Evolutionary conservation across 306 rosid genomes (phyloP), one percentile per base, ranked within the genome.

Genomic region (Clitoria ternatea): DNA sequence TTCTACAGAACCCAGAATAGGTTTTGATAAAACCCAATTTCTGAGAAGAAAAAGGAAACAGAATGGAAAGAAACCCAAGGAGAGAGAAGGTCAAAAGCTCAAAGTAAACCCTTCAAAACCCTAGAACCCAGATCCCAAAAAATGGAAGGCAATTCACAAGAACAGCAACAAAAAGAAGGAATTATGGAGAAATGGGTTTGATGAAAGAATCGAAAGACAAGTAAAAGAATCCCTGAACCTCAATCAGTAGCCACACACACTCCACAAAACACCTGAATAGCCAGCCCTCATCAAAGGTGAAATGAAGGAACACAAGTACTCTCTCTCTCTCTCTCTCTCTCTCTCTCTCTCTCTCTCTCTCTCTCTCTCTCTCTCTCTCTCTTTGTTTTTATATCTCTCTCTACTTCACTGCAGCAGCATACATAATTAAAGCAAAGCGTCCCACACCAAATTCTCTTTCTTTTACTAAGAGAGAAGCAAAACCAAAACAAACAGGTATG

Each of bases 61-160:
- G 22, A 14, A 60, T 36, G 77, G 69, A 39, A 35, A 32, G 50
- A 68, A 70, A 62, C 40, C 63, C 80, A 45, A 64, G 49, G 43
- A 80, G 61, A 56, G 74, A 79, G 67, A 68, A 70, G 71, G 82
- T 69, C 75, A 84, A 78, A 73, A 78, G 61, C 76, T 27, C 74
- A n/a, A n/a, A n/a, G n/a, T n/a, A n/a, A 86, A 84, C 84, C 85
- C 74, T 75, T 77, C 83, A 89, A 89, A n/a, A 82, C 88, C 93
- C 81, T 77, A 79, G 50, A 82, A 72, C 78, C 80, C 91, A 88
- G 98, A 92, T 92, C 98, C 89, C 90, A 47, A 85, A 83, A 80
- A 44, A 45, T 48, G 26, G 43, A 72, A 67, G 63, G 68, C 42
- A 36, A 64, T 62, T 70, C 87, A 32, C 47, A 48, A 57, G 32